phyloP scores from a whole-genome alignment of 345 rosid species.

The Microcos paniculata region DNA sequence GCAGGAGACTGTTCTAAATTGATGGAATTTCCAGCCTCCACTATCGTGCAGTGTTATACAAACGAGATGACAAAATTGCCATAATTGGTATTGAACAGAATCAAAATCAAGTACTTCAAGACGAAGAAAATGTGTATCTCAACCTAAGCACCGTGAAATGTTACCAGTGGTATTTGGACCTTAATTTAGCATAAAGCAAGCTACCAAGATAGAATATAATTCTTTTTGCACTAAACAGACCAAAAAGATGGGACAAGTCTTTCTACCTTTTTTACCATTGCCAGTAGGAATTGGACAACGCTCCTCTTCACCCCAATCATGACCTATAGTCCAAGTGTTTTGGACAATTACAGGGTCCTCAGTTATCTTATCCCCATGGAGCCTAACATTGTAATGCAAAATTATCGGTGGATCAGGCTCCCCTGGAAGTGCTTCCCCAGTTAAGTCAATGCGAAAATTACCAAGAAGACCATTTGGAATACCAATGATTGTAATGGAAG shows the following conservation, averaged over 20 bases:
- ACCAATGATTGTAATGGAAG: conserved; percentile 87
- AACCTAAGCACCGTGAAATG: neutral
- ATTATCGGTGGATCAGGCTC: conserved; percentile 98
- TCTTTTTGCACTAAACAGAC: neutral
- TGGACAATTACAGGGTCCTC: conserved; percentile 98
- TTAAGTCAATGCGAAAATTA: conserved; percentile 76
- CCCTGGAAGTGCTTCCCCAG: conserved; percentile 96
- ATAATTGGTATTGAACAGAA: neutral
- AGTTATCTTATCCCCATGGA: conserved; percentile 89
- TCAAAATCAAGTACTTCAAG: neutral
- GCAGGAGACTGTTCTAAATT: neutral
- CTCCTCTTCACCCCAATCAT: conserved; percentile 97
- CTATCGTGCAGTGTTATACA: neutral
- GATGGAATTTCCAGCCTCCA: neutral
- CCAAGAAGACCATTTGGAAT: conserved; percentile 90
- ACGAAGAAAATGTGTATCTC: neutral
- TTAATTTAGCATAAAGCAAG: conserved; percentile 2
- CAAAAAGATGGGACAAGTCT: neutral
- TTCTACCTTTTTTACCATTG: conserved; percentile 67
- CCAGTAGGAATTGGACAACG: conserved; percentile 88
- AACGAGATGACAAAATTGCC: neutral
- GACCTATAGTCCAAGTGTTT: conserved; percentile 91
- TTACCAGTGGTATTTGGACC: neutral
- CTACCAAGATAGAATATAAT: neutral
- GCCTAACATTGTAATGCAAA: conserved; percentile 94